Base-by-base conservation (phyloP, 176 grass and related monocot species). In the Oropetium thomaeum region DNA sequence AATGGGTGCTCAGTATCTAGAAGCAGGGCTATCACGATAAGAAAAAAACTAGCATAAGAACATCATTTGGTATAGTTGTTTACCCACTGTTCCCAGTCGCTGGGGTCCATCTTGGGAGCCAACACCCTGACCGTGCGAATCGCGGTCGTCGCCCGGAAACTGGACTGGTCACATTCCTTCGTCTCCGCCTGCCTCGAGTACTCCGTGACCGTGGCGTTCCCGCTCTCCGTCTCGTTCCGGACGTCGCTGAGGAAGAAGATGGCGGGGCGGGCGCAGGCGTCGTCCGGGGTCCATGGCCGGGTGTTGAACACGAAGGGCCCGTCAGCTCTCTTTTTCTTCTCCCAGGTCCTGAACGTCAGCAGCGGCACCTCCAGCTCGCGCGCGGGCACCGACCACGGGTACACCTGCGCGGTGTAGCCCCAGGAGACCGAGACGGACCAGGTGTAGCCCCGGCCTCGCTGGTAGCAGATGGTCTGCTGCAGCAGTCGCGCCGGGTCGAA, bases 371-470 rank as follows among this genome's bases (percentile, higher is more conserved):
- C 66, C 26, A 89, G 22, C 16, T 82, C 72, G 7, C 32, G 55
- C 19, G 87, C 65, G 33, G 71, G 4, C 26, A 89, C 1, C 26
- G 28, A n/a, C 65, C 63, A 55, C 1, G 82, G 82, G 49, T 89
- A 89, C 37, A 89, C 4, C 74, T 89, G 82, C 15, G 52, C 86
- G 5, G 86, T 84, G 90, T 93, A 91, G 9, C 88, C 90, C 90
- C 94, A 97, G 10, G 94, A 81, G 3, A 97, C 28, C 0, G 90
- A 91, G 15, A 93, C 88, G 19, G 93, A 91, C 94, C 87, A 97
- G 2, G 28, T 76, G 65, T 84, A 79, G 17, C 52, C 52, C 0
- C 70, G 53, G 16, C 83, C 77, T 41, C 35, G 64, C 80, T 97
- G 88, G 82, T 97, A 97, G 81, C 94, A 85, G 65, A 97, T 70